phyloP scores from a whole-genome alignment of 2,329 filamentous ascomycete species.

The Chaetomiaceae sp. region DNA sequence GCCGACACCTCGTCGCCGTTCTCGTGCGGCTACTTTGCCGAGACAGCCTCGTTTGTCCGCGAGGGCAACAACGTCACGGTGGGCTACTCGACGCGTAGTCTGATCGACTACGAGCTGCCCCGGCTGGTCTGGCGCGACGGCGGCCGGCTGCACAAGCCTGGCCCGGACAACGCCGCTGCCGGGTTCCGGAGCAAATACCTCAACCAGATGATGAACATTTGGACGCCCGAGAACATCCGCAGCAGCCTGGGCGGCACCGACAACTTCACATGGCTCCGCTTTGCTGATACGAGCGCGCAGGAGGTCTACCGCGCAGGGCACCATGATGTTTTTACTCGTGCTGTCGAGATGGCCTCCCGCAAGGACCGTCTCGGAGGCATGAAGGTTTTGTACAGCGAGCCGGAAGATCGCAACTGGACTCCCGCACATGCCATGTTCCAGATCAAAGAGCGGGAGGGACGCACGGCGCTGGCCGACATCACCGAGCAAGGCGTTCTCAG shows the following conservation, averaged over 20 bases:
- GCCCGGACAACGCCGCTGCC: slow-evolving; percentile 64
- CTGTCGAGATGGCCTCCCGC: slow-evolving; percentile 52
- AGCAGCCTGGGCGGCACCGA: slow-evolving; percentile 54
- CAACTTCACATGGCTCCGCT: slow-evolving; percentile 84
- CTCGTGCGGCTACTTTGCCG: slow-evolving; percentile 79
- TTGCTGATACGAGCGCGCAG: slow-evolving; percentile 67
- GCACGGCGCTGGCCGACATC: slow-evolving; percentile 60
- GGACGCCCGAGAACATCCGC: slow-evolving; percentile 71
- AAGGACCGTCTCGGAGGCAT: slow-evolving; percentile 58
- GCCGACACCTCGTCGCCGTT: slow-evolving; percentile 86
- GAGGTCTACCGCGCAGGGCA: slow-evolving; percentile 68
- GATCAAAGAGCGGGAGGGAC: slow-evolving; percentile 64
- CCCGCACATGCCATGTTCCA: slow-evolving; percentile 76
- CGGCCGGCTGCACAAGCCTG: slow-evolving; percentile 68
- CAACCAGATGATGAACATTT: slow-evolving; percentile 81
- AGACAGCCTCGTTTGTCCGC: slow-evolving; percentile 90
- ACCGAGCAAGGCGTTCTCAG: slow-evolving; percentile 66
- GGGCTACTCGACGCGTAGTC: slow-evolving; percentile 78
- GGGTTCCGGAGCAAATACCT: slow-evolving; percentile 78
- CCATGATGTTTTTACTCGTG: slow-evolving; percentile 66
- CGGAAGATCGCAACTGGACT: slow-evolving; percentile 54
- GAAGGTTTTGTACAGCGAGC: slow-evolving; percentile 64
- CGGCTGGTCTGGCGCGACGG: slow-evolving; percentile 74
- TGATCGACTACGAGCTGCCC: slow-evolving; percentile 80
- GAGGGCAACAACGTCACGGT: slow-evolving; percentile 77